These are phyloP conservation scores for Puccinia novopanici DNA, from an alignment of 1,284 basidiomycete genomes.

Conservation along the genomic window DNA sequence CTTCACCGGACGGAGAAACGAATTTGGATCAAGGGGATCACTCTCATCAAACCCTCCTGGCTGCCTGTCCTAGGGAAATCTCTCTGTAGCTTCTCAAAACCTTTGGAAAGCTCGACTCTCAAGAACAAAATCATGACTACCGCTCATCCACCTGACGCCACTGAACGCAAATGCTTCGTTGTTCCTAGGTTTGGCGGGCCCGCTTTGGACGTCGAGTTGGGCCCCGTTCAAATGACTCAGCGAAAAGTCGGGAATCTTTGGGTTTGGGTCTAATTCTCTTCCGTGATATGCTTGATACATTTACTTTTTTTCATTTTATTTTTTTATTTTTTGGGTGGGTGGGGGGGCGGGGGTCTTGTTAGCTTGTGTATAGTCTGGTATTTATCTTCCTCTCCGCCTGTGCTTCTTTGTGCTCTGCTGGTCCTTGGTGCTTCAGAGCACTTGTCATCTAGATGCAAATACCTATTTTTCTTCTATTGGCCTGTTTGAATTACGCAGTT, in stretches of 20 bases:
- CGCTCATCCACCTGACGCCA: conserved; percentile 16
- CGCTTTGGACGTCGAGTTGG: conserved; percentile 52
- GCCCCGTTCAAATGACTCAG: conserved; percentile 52
- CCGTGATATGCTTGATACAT: neutral
- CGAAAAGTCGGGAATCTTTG: conserved; percentile 52
- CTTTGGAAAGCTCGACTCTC: conserved; percentile 64
- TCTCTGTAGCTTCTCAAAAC: conserved; percentile 85
- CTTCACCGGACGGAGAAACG: conserved; percentile 70
- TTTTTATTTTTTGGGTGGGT: neutral
- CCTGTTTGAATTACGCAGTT: neutral
- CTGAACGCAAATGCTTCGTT: conserved; percentile 53
- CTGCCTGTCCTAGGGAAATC: conserved; percentile 75
- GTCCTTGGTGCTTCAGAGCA: neutral
- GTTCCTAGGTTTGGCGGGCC: conserved; percentile 53
- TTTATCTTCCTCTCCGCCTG: too few species aligned
- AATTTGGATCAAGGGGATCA: conserved; percentile 84
- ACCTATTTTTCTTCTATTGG: neutral
- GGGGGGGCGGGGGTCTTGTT: too few species aligned
- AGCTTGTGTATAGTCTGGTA: too few species aligned
- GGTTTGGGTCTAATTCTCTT: conserved; percentile 48
- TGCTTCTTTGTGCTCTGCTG: neutral
- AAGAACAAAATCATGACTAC: conserved; percentile 24
- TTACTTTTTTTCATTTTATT: neutral
- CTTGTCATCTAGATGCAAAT: neutral
- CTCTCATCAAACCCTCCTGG: conserved; percentile 86